Evolutionary conservation across 2,329 filamentous ascomycete species (phyloP).

Genomic region (Emergomyces pasteurianus): DNA sequence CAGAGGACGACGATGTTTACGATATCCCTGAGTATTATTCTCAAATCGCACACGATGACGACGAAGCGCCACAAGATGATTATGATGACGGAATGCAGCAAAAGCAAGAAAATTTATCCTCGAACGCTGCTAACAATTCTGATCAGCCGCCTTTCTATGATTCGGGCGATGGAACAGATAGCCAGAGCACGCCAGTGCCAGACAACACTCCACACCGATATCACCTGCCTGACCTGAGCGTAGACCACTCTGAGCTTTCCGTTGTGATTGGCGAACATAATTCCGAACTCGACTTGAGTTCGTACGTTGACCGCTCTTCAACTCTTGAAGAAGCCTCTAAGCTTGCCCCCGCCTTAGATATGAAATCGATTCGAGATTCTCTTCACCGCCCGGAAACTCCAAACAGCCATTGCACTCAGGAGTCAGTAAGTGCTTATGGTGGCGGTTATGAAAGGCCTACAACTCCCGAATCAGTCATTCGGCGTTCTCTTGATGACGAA

Average conservation of each 20-base stretch:
- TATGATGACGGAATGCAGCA: slow-evolving; percentile 48
- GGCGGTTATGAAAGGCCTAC: slow-evolving; percentile 47
- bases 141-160: slow-evolving; percentile 20
- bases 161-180: slow-evolving; percentile 16
- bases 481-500: slow-evolving; percentile 51
- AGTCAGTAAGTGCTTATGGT: slow-evolving; percentile 30
- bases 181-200: slow-evolving; percentile 23
- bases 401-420: slow-evolving; percentile 41
- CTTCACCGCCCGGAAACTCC: slow-evolving; percentile 31
- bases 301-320: slow-evolving; percentile 41
- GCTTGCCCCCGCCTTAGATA: slow-evolving; percentile 16
- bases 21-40: slow-evolving; percentile 56
- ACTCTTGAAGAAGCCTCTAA: slow-evolving; percentile 13
- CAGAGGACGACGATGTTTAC: slow-evolving; percentile 53
- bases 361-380: slow-evolving; percentile 26
- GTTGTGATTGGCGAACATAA: slow-evolving; percentile 25
- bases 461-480: slow-evolving; percentile 84
- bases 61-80: slow-evolving; percentile 24
- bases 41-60: slow-evolving; percentile 28
- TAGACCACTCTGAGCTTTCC: slow-evolving; percentile 34
- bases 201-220: slow-evolving; percentile 24
- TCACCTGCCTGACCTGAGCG: slow-evolving; percentile 7
- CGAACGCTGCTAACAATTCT: background rate
- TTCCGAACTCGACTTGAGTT: slow-evolving; percentile 40
- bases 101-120: slow-evolving; percentile 35